Conservation (phyloP, 2,329 filamentous ascomycete species). For the Fusarium clavum region DNA sequence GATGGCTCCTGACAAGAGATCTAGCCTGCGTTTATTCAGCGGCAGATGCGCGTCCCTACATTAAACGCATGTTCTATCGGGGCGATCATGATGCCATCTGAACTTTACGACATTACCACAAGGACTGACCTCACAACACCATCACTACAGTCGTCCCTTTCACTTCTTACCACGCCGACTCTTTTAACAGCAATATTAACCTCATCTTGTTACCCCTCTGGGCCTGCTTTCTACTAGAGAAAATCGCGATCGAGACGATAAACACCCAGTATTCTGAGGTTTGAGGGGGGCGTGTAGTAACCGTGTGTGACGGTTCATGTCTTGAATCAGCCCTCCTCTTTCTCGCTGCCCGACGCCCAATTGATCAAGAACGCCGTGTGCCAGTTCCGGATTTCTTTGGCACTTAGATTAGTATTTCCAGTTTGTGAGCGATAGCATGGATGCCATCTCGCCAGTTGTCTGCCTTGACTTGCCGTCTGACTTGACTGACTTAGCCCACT, state of each 20-base stretch:
- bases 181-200: constrained; percentile 11
- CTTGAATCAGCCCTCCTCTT: constrained; percentile 42
- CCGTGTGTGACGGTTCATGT: constrained; percentile 43
- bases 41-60: constrained; percentile 45
- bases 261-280: constrained; percentile 11
- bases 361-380: constrained; percentile 30
- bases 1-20: constrained; percentile 30
- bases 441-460: constrained; percentile 21
- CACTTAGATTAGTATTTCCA: not conserved
- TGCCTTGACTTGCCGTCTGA: constrained; percentile 20
- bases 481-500: constrained; percentile 10
- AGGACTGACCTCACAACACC: constrained; percentile 17
- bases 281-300: constrained; percentile 37
- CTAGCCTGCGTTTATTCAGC: constrained; percentile 36
- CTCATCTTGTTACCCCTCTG: constrained; percentile 22
- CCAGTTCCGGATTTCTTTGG: constrained; percentile 19
- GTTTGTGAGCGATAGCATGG: not conserved
- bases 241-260: constrained; percentile 28
- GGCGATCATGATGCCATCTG: constrained; percentile 38
- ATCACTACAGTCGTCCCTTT: constrained; percentile 4
- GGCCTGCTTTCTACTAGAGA: constrained; percentile 1
- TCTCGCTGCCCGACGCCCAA: constrained; percentile 44
- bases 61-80: constrained; percentile 8
- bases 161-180: not conserved
- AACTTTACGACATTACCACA: constrained; percentile 32